These are phyloP conservation scores for Monosporascus sp. DNA, from an alignment of 2,329 filamentous ascomycete genomes.

Conservation along the genomic window DNA sequence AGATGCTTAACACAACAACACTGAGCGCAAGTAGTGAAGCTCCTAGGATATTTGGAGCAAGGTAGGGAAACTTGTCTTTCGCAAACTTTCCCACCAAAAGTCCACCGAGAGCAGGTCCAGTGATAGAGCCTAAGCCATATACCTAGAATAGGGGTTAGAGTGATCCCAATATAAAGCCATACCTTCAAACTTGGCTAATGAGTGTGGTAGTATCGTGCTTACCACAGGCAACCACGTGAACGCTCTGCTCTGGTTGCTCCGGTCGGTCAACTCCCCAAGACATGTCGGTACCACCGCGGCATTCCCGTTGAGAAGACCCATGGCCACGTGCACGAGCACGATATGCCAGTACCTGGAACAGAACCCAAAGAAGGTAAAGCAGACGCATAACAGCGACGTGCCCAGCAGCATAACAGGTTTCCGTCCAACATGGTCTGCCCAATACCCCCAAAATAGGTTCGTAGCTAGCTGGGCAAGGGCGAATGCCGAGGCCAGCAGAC, in stretches of 20 bases:
- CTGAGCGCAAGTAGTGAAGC: conserved; percentile 68
- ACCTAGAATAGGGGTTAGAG: conserved; percentile 30
- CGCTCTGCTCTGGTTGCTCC: conserved; percentile 86
- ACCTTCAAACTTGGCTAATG: no score
- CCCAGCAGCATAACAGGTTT: conserved; percentile 81
- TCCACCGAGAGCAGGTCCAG: conserved; percentile 86
- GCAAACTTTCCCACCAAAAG: conserved; percentile 65
- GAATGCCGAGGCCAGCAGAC: conserved; percentile 84
- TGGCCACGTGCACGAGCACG: conserved; percentile 76
- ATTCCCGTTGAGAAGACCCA: conserved; percentile 94
- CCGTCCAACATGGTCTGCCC: conserved; percentile 73
- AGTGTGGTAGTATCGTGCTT: no score
- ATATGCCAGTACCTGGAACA: conserved; percentile 80
- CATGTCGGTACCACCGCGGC: conserved; percentile 92
- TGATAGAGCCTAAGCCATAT: conserved; percentile 93
- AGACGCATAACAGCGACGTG: conserved; percentile 74
- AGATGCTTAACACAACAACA: conserved; percentile 68
- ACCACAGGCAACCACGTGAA: conserved; percentile 90
- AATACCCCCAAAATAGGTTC: conserved; percentile 86
- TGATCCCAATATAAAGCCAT: no score
- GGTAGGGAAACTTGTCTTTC: conserved; percentile 67
- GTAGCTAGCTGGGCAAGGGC: conserved; percentile 88
- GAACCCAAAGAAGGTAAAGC: conserved; percentile 84
- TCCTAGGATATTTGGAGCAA: conserved; percentile 77
- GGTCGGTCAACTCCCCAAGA: conserved; percentile 89